Evolutionary conservation across 73 alveolate genomes (phyloP).

Genomic region (Effrenium voratum): DNA sequence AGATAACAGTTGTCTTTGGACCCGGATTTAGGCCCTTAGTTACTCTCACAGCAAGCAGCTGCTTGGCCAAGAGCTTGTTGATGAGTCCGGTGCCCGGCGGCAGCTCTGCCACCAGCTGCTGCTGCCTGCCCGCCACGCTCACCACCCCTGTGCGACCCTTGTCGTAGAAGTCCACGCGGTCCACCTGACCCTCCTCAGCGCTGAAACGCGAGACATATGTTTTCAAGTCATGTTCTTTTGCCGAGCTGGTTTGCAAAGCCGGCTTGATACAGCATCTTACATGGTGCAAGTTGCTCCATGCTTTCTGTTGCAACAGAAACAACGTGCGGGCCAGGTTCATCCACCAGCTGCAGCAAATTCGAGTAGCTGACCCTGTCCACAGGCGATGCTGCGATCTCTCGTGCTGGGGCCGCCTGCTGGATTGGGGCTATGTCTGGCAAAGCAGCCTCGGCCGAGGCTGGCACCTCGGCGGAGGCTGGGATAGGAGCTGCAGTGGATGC

Average conservation of each 20-base stretch:
- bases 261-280: neutral
- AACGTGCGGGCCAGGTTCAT: neutral
- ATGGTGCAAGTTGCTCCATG: neutral
- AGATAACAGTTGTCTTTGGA: neutral
- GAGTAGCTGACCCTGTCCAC: slow-evolving; percentile 29
- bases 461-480: too few relatives aligned
- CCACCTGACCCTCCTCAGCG: neutral
- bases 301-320: neutral
- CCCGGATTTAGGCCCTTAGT: neutral
- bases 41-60: too few relatives aligned
- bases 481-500: too few relatives aligned
- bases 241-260: too few relatives aligned
- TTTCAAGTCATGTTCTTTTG: too few relatives aligned
- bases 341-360: slow-evolving; percentile 1
- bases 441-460: neutral
- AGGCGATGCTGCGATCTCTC: neutral
- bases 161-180: slow-evolving; percentile 28
- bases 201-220: neutral
- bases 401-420: neutral
- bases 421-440: neutral
- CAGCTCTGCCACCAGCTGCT: neutral
- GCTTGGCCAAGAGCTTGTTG: neutral
- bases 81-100: slow-evolving; percentile 35
- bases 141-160: neutral
- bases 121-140: neutral